These are phyloP conservation scores for Hyphopichia khmerensis DNA, from an alignment of 1,139 yeast genomes.

Conservation along the genomic window DNA sequence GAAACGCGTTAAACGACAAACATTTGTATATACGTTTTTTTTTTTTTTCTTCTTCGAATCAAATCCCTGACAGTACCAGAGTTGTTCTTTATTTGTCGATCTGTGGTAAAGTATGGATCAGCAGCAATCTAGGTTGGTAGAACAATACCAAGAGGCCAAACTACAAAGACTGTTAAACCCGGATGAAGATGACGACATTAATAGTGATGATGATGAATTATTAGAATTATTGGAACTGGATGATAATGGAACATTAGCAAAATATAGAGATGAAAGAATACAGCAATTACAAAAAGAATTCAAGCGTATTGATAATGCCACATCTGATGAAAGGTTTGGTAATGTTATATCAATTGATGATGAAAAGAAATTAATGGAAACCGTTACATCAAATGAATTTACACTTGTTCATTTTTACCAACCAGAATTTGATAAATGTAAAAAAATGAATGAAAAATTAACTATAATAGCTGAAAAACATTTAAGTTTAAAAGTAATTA, in stretches of 20 bases:
- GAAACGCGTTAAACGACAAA: background rate
- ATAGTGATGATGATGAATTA: slow-evolving; percentile 35
- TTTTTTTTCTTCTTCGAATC: background rate
- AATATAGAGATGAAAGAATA: slow-evolving; percentile 50
- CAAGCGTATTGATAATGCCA: slow-evolving; percentile 36
- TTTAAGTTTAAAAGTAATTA: slow-evolving; percentile 51
- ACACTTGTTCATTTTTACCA: slow-evolving; percentile 67
- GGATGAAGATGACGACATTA: slow-evolving; percentile 18
- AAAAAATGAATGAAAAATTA: slow-evolving; percentile 53
- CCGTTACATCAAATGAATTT: slow-evolving; percentile 41
- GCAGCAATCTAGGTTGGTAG: slow-evolving; percentile 34
- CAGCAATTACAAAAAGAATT: slow-evolving; percentile 48
- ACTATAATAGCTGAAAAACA: slow-evolving; percentile 54
- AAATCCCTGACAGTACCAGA: too few species aligned
- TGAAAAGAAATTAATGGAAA: slow-evolving; percentile 58
- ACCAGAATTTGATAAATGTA: slow-evolving; percentile 59
- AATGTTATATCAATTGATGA: slow-evolving; percentile 34
- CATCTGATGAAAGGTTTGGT: slow-evolving; percentile 41
- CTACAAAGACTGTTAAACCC: slow-evolving; percentile 13
- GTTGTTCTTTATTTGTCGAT: too few species aligned
- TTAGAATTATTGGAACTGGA: slow-evolving; percentile 37
- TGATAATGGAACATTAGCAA: slow-evolving; percentile 26
- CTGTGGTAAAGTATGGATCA: slow-evolving; percentile 26
- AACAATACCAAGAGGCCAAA: slow-evolving; percentile 40
- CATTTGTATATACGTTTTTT: background rate